Base-by-base conservation (phyloP, 2,329 filamentous ascomycete genomes). In the Pseudocercospora fuligena region DNA sequence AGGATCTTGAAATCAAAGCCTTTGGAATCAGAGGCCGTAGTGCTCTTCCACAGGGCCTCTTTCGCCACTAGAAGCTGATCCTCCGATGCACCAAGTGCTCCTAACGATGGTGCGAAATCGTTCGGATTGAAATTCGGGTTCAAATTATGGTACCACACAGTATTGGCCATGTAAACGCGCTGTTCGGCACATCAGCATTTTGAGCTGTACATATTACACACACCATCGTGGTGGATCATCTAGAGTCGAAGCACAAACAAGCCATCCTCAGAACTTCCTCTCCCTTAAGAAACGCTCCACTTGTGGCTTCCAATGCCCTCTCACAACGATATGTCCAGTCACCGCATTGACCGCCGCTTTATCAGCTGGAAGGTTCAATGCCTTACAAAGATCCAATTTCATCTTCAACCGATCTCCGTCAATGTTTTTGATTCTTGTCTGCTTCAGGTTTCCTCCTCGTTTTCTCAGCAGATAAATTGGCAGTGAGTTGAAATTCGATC, bases 371-470 rank as follows among this genome's bases (percentile, higher is more conserved):
- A 75, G 49, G 3, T 70, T 68, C 67, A 97, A 78, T 11, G 83
- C 85, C 21, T 80, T 75, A 43, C 83, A 81, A 64, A 98, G 77
- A 72, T 93, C 90, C 40, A 85, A 79, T 68, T 87, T 84, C 70
- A 98, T 77, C 2, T 82, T 85, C 33, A 82, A 79, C 59, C 88
- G 75, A 77, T 97, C 86, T 16, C 95, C 95, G 65, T 92, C 88
- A 59, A 94, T 86, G 80, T 92, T 93, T 78, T 93, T 91, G 64
- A 99, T 81, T 64, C 88, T 80, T 5, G 94, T 96, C 74, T 91
- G 80, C 73, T 89, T 87, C 76, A 89, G 84, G 70, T 92, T 95
- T 14, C 92, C 92, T 61, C 93, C 93, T 12, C 88, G 85, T 82
- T 92, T 94, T 70, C 81, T 83, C 71, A 88, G 84, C 16, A 89